Evolutionary conservation across 1,284 basidiomycete genomes (phyloP), one percentile per base, ranked within the genome.

Genomic region (Agaricales sp.): DNA sequence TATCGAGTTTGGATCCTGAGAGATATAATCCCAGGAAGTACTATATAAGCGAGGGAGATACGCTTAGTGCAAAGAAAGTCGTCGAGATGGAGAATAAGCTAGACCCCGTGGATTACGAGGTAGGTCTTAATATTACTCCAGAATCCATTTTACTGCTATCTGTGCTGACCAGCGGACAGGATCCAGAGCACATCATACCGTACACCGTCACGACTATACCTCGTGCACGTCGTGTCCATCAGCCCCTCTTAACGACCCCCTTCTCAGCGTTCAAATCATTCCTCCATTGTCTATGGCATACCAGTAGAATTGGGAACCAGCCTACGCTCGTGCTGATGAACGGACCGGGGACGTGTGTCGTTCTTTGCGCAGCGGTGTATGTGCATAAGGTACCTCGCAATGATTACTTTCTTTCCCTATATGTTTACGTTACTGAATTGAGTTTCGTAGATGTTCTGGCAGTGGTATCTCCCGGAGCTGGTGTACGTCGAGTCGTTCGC

Each of bases 401-500:
- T 37, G n/a, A 26, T 45, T 16, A 26, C 30, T 21, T 23, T 19
- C 51, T 51, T 20, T 57, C 61, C 51, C 24, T 51, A 35, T 41
- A 45, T 46, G 39, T 44, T n/a, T 46, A 50, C 37, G 52, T 49
- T 18, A 43, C 22, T 44, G 25, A 61, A 95, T 92, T 70, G 14
- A 6, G 14, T 6, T 6, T 14, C 14, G 26, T 30, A 30, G 26
- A 30, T 30, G 26, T 95, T 51, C 59, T 95, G 22, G 87, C 85
- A 4, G 63, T 92, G 11, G 68, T 71, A 41, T 14, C 76, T 84
- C 2, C 89, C 95, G 1, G 73, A 70, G 43, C 64, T 92, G 22
- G 78, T 99, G 50, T 99, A 98, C 63, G 73, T 98, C 41, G 96
- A 99, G 65, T 94, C 92, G 0, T 96, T 96, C 61, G 93, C 96